Evolutionary conservation across 352 stramenopile genomes (phyloP).

Genomic region (Thalassiosira hispida): DNA sequence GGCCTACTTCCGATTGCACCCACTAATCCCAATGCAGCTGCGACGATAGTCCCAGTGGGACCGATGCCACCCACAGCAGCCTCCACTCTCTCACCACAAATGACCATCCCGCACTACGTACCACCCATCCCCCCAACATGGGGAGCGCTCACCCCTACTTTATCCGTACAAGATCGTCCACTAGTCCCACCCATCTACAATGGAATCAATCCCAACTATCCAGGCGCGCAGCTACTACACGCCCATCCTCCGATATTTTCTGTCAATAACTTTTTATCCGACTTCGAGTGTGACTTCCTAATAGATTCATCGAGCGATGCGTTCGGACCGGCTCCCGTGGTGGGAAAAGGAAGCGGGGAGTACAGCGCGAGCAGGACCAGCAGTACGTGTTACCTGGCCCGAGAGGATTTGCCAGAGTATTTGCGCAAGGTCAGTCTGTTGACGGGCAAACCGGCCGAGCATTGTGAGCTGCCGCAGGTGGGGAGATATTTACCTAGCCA

Average conservation of each 20-base stretch:
- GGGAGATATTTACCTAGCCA: conserved; percentile 79
- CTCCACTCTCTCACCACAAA: conserved; percentile 14
- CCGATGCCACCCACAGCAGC: too few species aligned
- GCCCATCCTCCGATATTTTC: conserved; percentile 75
- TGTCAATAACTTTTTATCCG: conserved; percentile 81
- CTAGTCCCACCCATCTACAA: conserved; percentile 79
- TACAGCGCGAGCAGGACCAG: conserved; percentile 74
- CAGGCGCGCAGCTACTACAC: conserved; percentile 62
- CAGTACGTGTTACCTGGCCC: conserved; percentile 82
- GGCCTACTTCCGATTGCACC: too few species aligned
- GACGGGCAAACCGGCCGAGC: conserved; percentile 79
- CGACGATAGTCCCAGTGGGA: too few species aligned
- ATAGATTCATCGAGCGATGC: conserved; percentile 65
- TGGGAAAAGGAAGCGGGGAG: conserved; percentile 73
- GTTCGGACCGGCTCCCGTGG: conserved; percentile 77
- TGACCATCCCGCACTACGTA: conserved; percentile 49
- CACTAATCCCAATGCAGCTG: not conserved
- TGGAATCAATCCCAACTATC: conserved; percentile 83
- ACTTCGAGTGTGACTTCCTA: conserved; percentile 81
- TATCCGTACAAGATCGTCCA: conserved; percentile 75
- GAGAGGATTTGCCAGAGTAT: conserved; percentile 81
- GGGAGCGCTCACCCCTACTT: conserved; percentile 27
- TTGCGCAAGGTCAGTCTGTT: conserved; percentile 81
- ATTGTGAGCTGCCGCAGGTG: conserved; percentile 86
- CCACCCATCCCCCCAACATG: conserved; percentile 46